phyloP scores from a whole-genome alignment of 2,329 filamentous ascomycete species.

The Exserohilum turcica region DNA sequence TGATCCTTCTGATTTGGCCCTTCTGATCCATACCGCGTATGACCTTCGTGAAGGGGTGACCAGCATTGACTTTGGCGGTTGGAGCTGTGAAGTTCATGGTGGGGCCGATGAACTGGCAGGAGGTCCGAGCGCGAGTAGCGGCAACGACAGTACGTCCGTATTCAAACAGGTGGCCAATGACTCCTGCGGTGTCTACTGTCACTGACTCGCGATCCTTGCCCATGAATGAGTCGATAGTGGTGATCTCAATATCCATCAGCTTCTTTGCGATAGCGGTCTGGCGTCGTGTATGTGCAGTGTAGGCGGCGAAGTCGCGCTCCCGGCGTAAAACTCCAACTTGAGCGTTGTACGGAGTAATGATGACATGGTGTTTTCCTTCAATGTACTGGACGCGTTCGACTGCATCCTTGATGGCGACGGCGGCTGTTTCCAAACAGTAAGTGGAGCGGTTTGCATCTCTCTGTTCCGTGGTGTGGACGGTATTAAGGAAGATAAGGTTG shows the following conservation, averaged over 20 bases:
- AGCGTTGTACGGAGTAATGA: background rate
- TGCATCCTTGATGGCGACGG: background rate
- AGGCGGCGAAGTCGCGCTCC: background rate
- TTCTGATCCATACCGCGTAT: too few relatives aligned
- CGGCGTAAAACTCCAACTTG: background rate
- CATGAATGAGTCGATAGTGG: background rate
- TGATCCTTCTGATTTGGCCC: too few relatives aligned
- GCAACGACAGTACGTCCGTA: background rate
- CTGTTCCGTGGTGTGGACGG: background rate
- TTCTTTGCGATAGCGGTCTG: background rate
- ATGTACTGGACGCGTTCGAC: background rate
- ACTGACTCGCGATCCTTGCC: background rate
- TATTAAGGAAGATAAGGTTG: background rate
- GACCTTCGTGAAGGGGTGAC: too few relatives aligned
- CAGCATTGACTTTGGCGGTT: too few relatives aligned
- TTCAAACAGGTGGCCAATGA: background rate
- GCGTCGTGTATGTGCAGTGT: too few relatives aligned
- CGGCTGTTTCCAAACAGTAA: background rate
- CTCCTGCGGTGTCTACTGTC: background rate
- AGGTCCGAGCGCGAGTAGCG: background rate
- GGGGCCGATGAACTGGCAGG: too few relatives aligned
- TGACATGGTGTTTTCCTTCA: background rate
- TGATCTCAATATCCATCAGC: background rate
- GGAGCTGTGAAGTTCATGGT: too few relatives aligned
- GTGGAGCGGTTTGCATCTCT: background rate